Base-by-base conservation (phyloP, 1,139 yeast genomes). In the Citeromyces hawaiiensis region DNA sequence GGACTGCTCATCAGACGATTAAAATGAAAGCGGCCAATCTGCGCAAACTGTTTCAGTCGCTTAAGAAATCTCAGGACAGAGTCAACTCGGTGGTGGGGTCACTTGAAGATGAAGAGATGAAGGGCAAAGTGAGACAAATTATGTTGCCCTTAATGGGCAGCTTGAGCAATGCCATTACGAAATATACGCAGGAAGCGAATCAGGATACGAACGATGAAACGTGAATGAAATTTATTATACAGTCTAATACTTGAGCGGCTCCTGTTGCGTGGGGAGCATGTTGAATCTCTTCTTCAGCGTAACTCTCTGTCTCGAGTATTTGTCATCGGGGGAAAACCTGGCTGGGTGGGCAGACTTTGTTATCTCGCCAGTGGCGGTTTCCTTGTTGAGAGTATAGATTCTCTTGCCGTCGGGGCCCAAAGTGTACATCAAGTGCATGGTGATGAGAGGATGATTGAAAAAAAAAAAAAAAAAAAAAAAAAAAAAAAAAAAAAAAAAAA, bases 321-420 rank as follows among this genome's bases (percentile, higher is more conserved):
- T 91, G 74, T 91, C 99, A 60, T 91, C 99, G 52, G 99, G 99
- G 38, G 98, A 91, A 63, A 91, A 91, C 64, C 99, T 79, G 42
- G 99, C 98, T 47, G 99, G 99, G 63, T 93, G 99, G 29, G 98
- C 98, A 49, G 96, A 83, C 68, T 87, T 86, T 60, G 99, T 93
- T 70, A 91, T 87, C 63, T 87, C 95, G 47, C 97, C 97, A 9
- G 69, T 65, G 46, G 72, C 87, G 40, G 94, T 79, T 52, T 59
- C 49, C 69, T 93, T 93, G 64, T 83, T 70, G 52, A 93, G 72
- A 41, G 99, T 93, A 73, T 93, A 93, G 54, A 83, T 64, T 64
- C 99, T 83, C 73, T 88, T 87, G 54, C 98, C 98, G 52, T 87
- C 95, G 48, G 76, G 75, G 56, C 88, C 94, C 58, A 82, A 65